Base-by-base conservation (phyloP, 2,329 filamentous ascomycete species). In the Monilinia laxa region DNA sequence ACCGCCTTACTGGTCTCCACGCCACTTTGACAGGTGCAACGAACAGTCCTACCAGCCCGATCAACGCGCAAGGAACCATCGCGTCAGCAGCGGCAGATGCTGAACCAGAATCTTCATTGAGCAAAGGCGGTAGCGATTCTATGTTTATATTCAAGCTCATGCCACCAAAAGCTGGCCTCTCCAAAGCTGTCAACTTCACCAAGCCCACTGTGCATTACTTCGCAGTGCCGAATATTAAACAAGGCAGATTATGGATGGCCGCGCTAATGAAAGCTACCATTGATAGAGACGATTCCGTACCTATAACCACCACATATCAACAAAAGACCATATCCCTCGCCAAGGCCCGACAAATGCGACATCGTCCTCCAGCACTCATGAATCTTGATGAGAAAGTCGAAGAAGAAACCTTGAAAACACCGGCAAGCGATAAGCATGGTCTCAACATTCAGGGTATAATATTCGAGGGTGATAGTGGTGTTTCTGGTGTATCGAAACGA, bases 71-170 rank as follows among this genome's bases (percentile, higher is more conserved):
- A 68, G 75, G 77, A 51, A 82, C 81, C 3, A 77, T 79, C 56
- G 81, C 81, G 14, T 78, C 79, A 45, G 76, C 77, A 38, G 77
- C 82, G 40, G 79, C 83, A 42, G 73, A 77, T 25, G 75, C 78
- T 20, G 75, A 80, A 67, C 75, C 79, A 2, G 75, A 75, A 56
- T 77, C 73, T 14, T 75, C 73, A 3, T 62, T 75, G 18, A 73
- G 70, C 63, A 78, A 76, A 63, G 71, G 77, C 62, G 74, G 72
- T 49, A 84, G 84, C 70, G 90, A 91, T 67, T 83, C 88, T 1
- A 90, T 96, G 76, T 99, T 99, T 80, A 98, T 98, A 75, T 99
- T 99, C 85, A 99, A 99, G 80, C 87, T 99, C 10, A 89, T 97
- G 9, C 95, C 95, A 1, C 95, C 95, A 0, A 91, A 94, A 68